A percentile compares a stretch with the other conserved stretches of the same genome.
These are phyloP conservation scores for Mycena leptocephala DNA, from an alignment of 768 basidiomycete species.

Conservation along the genomic window DNA sequence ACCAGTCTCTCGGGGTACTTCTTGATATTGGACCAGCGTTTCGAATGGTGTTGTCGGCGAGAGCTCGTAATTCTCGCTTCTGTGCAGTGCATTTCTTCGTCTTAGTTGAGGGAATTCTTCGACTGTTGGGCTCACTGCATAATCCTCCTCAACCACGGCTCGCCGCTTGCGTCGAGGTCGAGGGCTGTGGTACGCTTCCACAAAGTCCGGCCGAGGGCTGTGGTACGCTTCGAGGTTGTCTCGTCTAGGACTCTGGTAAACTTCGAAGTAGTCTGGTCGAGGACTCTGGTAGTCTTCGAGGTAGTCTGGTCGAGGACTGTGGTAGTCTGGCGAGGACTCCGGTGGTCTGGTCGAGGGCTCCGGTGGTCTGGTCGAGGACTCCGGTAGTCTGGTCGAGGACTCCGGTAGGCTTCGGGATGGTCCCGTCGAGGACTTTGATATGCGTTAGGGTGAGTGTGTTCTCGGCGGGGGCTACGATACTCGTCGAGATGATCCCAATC, in stretches of 20 bases:
- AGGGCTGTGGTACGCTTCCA: background rate
- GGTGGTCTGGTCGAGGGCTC: background rate
- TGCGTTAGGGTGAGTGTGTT: background rate
- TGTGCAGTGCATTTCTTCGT: conserved; percentile 31
- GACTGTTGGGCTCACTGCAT: conserved; percentile 33
- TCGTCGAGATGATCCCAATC: conserved; percentile 28
- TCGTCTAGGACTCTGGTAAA: background rate
- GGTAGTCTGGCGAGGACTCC: too few species aligned
- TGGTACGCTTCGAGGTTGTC: background rate
- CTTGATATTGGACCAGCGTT: background rate
- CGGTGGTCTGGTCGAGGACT: background rate
- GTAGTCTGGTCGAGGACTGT: background rate
- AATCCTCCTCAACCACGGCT: background rate
- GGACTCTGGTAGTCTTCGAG: background rate
- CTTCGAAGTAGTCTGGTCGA: background rate
- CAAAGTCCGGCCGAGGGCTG: background rate
- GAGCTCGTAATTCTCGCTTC: conserved; percentile 21
- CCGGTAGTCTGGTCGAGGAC: background rate
- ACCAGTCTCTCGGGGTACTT: conserved; percentile 18
- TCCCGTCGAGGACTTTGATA: background rate
- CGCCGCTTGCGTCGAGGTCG: conserved; percentile 5
- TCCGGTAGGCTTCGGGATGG: background rate
- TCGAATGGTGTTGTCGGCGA: conserved; percentile 10
- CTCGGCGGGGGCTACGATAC: background rate
- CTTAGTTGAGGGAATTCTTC: conserved; percentile 24